A percentile compares a stretch with the other conserved stretches of the same genome.
These are phyloP conservation scores for Plasmodium falciparum DNA, from an alignment of 169 alveolate genomes.

Conservation along the genomic window DNA sequence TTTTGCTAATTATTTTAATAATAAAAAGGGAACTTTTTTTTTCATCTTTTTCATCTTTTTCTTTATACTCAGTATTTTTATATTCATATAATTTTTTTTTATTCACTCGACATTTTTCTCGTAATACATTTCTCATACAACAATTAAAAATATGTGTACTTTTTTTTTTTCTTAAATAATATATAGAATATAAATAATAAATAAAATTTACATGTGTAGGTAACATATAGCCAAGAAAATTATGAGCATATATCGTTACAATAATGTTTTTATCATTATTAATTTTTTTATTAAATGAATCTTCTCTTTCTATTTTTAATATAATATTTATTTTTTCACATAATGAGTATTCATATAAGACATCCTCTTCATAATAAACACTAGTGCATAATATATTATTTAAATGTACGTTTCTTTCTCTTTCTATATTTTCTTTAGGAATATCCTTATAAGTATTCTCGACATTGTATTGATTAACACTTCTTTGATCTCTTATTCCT, in stretches of 20 bases:
- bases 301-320: neutral
- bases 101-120: neutral
- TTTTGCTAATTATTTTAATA: neutral
- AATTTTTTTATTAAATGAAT: no score
- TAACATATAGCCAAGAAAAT: conserved; percentile 12
- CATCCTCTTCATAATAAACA: conserved; percentile 20
- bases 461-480: neutral
- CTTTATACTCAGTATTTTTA: no score
- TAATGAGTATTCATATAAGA: conserved; percentile 21
- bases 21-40: neutral
- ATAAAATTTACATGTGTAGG: conserved; percentile 24
- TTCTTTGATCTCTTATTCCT: neutral
- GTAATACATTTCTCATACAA: conserved; percentile 1
- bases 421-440: neutral
- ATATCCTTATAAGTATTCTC: neutral
- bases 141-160: neutral
- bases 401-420: neutral
- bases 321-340: conserved; percentile 26
- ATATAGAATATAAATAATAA: conserved; percentile 14
- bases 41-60: neutral
- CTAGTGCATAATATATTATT: conserved; percentile 11
- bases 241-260: neutral
- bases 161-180: neutral
- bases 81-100: no score
- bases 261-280: neutral